phyloP scores from a whole-genome alignment of 2,329 filamentous ascomycete genomes.

The Pseudogymnoascus sp. region DNA sequence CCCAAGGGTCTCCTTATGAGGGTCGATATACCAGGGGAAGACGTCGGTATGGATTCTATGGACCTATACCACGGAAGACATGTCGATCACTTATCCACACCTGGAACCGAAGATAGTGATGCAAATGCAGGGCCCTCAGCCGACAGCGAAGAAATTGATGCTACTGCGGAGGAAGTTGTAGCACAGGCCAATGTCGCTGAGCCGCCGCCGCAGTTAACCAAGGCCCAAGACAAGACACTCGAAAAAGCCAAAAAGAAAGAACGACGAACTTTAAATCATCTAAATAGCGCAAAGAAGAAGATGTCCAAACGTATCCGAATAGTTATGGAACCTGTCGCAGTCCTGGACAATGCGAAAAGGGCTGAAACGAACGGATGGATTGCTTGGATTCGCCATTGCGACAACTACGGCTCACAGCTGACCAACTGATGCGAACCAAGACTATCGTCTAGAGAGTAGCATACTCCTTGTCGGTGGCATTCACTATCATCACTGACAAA shows the following conservation, averaged over 20 bases:
- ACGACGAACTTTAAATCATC: not conserved
- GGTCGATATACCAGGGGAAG: constrained; percentile 21
- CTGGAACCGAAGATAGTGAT: not conserved
- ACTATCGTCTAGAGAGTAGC: not conserved
- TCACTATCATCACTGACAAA: not conserved
- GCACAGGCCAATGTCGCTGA: not conserved
- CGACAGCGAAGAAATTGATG: not conserved
- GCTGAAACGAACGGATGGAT: constrained; percentile 17
- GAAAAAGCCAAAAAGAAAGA: not conserved
- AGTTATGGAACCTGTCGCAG: constrained; percentile 16
- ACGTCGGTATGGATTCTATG: constrained; percentile 20
- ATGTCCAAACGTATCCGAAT: constrained; percentile 14
- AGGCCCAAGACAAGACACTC: not conserved
- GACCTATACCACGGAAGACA: constrained; percentile 18
- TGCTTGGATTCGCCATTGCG: constrained; percentile 12
- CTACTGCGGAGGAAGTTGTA: not conserved
- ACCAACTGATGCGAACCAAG: not conserved
- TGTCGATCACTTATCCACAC: constrained; percentile 11
- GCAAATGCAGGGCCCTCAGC: not conserved
- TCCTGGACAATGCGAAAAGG: constrained; percentile 13
- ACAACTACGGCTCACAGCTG: not conserved
- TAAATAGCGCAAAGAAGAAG: constrained; percentile 9
- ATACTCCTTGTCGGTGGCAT: not conserved
- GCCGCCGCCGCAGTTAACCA: not conserved
- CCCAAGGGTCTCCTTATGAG: constrained; percentile 19